Conservation (phyloP, 352 stramenopile genomes). For the Pythium aquatile region DNA sequence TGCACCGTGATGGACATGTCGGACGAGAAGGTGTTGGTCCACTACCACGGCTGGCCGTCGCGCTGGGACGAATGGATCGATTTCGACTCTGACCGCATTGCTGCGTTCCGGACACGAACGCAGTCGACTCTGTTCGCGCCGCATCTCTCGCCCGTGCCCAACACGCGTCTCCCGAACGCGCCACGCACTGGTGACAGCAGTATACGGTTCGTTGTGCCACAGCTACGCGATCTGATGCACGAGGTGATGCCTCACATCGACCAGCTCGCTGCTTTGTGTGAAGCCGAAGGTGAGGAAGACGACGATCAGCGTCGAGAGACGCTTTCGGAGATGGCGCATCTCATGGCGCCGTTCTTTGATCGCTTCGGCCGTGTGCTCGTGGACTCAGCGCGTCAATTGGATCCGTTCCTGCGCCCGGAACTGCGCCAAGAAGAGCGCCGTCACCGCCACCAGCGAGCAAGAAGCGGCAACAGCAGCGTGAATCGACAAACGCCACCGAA, state of each 20-base stretch:
- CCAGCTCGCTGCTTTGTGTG: slow-evolving; percentile 56
- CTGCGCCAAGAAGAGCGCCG: slow-evolving; percentile 29
- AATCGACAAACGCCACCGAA: slow-evolving; percentile 5
- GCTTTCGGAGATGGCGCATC: slow-evolving; percentile 63
- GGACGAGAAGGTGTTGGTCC: slow-evolving; percentile 88
- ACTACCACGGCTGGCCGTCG: slow-evolving; percentile 97
- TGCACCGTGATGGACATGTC: slow-evolving; percentile 93
- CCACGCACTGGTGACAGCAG: slow-evolving; percentile 42
- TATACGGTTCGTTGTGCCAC: slow-evolving; percentile 47
- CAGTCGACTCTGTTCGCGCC: slow-evolving; percentile 42
- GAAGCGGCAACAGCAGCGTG: slow-evolving; percentile 31
- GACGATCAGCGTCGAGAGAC: slow-evolving; percentile 26
- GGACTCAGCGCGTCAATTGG: slow-evolving; percentile 61
- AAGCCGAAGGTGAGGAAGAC: slow-evolving; percentile 29
- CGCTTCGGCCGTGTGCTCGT: slow-evolving; percentile 71
- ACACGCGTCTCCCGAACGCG: slow-evolving; percentile 51
- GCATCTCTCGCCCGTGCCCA: slow-evolving; percentile 58
- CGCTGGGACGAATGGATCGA: slow-evolving; percentile 98
- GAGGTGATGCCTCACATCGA: slow-evolving; percentile 76
- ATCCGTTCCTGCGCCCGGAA: slow-evolving; percentile 60
- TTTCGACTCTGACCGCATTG: slow-evolving; percentile 92
- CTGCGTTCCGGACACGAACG: slow-evolving; percentile 95
- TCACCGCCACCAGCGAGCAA: slow-evolving; percentile 32
- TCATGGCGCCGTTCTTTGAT: slow-evolving; percentile 77
- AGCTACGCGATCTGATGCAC: slow-evolving; percentile 65